Evolutionary conservation across 2,329 filamentous ascomycete genomes (phyloP).

Genomic region (Aureobasidium sp.): DNA sequence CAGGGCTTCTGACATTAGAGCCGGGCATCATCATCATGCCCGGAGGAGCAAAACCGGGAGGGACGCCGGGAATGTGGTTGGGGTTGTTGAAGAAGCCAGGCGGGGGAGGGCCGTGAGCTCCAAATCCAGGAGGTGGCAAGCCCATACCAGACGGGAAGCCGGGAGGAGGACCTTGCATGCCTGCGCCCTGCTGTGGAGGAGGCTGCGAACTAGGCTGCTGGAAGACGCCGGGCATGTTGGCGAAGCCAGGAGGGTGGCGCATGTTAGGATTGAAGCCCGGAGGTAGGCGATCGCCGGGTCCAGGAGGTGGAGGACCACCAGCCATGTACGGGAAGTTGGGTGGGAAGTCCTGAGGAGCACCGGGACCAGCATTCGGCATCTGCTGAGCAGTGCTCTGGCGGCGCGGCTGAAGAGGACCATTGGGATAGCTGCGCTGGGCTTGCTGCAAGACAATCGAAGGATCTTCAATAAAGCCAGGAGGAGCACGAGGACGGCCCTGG

Average conservation of each 20-base stretch:
- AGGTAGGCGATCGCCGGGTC: slow-evolving; percentile 9
- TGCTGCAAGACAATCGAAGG: slow-evolving; percentile 25
- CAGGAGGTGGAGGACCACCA: slow-evolving; percentile 10
- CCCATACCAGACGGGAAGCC: slow-evolving; percentile 13
- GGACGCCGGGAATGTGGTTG: slow-evolving; percentile 5
- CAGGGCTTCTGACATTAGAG: background rate
- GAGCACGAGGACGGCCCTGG: slow-evolving; percentile 21
- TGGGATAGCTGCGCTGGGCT: slow-evolving; percentile 25
- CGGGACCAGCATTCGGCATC: slow-evolving; percentile 12
- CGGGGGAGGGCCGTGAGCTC: slow-evolving; percentile 10
- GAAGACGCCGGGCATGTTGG: slow-evolving; percentile 27
- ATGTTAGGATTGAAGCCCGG: slow-evolving; percentile 27
- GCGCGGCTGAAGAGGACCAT: slow-evolving; percentile 22
- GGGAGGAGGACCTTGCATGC: slow-evolving; percentile 1
- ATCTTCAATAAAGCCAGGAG: slow-evolving; percentile 31
- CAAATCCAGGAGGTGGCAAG: background rate
- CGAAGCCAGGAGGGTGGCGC: slow-evolving; percentile 29
- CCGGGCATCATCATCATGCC: slow-evolving; percentile 13
- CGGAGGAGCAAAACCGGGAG: slow-evolving; percentile 6
- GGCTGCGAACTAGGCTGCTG: slow-evolving; percentile 21
- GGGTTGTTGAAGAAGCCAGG: slow-evolving; percentile 15
- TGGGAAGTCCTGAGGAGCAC: slow-evolving; percentile 13
- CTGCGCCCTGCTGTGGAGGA: slow-evolving; percentile 14
- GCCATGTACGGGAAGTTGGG: slow-evolving; percentile 8
- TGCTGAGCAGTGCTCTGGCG: slow-evolving; percentile 18